Evolutionary conservation across 768 basidiomycete genomes (phyloP).

Genomic region (Neoboletus magnificus): DNA sequence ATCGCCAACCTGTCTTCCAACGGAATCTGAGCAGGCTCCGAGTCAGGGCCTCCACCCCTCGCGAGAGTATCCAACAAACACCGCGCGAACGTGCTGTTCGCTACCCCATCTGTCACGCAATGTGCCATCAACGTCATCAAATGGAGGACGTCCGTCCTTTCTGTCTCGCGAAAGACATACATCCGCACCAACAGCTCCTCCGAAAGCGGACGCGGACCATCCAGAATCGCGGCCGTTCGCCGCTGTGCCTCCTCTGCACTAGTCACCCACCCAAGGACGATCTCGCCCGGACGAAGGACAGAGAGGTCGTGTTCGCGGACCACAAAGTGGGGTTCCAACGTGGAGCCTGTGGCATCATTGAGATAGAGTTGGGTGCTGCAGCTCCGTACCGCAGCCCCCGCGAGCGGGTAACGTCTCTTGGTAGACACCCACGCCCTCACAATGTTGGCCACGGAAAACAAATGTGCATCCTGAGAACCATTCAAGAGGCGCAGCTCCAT

Average conservation of each 20-base stretch:
- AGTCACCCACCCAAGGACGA: constrained; percentile 33
- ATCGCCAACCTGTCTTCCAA: constrained; percentile 41
- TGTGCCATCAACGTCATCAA: constrained; percentile 46
- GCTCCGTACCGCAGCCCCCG: constrained; percentile 39
- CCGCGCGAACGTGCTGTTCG: constrained; percentile 40
- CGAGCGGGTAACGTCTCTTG: constrained; percentile 50
- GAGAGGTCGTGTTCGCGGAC: constrained; percentile 38
- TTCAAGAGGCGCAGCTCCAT: constrained; percentile 26
- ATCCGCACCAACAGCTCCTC: constrained; percentile 41
- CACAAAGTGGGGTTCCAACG: constrained; percentile 33
- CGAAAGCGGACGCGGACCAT: constrained; percentile 40
- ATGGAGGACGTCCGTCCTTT: constrained; percentile 37
- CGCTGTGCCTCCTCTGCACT: constrained; percentile 35
- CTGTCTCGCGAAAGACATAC: constrained; percentile 37
- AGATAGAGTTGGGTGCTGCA: background rate
- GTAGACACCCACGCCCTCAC: constrained; percentile 42
- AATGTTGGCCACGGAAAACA: constrained; percentile 36
- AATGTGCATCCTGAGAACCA: constrained; percentile 18
- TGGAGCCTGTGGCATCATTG: background rate
- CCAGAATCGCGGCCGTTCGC: constrained; percentile 28
- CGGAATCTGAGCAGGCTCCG: constrained; percentile 15
- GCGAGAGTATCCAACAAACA: constrained; percentile 44
- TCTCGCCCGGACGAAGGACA: constrained; percentile 35
- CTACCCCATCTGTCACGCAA: constrained; percentile 48
- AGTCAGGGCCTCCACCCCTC: background rate